These are phyloP conservation scores for Pseudocercospora cruenta DNA, from an alignment of 2,329 filamentous ascomycete genomes.

Conservation along the genomic window DNA sequence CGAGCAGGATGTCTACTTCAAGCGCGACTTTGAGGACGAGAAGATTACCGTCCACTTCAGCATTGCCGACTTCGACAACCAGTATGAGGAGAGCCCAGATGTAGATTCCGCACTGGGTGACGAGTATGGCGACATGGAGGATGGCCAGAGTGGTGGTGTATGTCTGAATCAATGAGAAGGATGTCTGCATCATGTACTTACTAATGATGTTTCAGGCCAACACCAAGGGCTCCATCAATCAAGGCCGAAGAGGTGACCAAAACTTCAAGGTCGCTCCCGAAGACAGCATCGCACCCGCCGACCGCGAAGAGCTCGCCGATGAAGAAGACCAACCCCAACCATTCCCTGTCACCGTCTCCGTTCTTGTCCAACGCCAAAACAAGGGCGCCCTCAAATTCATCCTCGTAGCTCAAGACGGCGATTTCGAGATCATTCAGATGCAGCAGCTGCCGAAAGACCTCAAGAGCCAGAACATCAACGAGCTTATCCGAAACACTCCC, in stretches of 20 bases:
- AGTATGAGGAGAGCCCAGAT: constrained; percentile 46
- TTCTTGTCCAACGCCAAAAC: constrained; percentile 84
- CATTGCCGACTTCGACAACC: constrained; percentile 74
- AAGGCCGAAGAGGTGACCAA: constrained; percentile 53
- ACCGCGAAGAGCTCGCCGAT: constrained; percentile 61
- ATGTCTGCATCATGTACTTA: neutral
- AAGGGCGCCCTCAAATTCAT: constrained; percentile 87
- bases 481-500: constrained; percentile 64
- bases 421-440: constrained; percentile 86
- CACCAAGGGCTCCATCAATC: constrained; percentile 60
- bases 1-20: constrained; percentile 84
- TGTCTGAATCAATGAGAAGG: neutral
- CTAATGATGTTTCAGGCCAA: constrained; percentile 42
- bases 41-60: constrained; percentile 83
- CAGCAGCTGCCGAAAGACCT: constrained; percentile 83
- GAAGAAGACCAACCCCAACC: constrained; percentile 55
- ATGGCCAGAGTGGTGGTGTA: constrained; percentile 57
- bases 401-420: constrained; percentile 81
- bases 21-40: constrained; percentile 82
- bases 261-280: constrained; percentile 61
- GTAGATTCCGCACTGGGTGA: constrained; percentile 48
- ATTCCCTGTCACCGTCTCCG: constrained; percentile 80
- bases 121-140: constrained; percentile 45
- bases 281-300: constrained; percentile 60
- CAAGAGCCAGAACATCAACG: constrained; percentile 61